Evolutionary conservation across 352 stramenopile species (phyloP).

Genomic region (Thraustochytrium sp.): DNA sequence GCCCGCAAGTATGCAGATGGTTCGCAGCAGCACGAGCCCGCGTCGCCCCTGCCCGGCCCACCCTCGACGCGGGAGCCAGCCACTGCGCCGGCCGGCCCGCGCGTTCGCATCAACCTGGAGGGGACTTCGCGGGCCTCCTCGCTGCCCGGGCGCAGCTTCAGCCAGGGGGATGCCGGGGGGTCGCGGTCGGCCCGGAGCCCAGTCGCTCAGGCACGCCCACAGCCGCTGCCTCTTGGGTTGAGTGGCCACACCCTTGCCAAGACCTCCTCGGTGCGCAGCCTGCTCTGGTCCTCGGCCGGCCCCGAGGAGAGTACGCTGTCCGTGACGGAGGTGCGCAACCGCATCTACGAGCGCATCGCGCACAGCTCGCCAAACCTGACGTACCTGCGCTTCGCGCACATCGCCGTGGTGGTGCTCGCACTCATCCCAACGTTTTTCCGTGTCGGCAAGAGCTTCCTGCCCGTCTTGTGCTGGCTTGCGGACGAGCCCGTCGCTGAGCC

Average conservation of each 20-base stretch:
- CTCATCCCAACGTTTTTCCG: not conserved
- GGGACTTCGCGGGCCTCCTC: no score
- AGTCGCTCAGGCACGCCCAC: no score
- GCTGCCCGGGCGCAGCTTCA: no score
- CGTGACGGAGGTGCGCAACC: not conserved
- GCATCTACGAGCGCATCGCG: not conserved
- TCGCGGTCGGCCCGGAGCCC: no score
- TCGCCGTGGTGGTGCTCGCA: not conserved
- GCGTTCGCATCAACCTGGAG: no score
- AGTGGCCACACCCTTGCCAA: not conserved
- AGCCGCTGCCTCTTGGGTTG: no score
- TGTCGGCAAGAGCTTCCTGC: not conserved
- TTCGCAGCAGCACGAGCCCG: no score
- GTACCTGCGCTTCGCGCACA: not conserved
- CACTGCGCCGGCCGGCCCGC: no score
- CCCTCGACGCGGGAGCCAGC: no score
- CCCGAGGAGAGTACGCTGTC: not conserved
- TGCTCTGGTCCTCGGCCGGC: not conserved
- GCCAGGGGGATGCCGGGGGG: no score
- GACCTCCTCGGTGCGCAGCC: slow-evolving; percentile 11
- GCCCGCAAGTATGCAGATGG: no score
- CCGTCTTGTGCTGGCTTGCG: slow-evolving; percentile 19
- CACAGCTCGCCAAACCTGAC: not conserved
- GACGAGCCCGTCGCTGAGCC: not conserved
- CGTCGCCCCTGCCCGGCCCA: not conserved